Conservation (phyloP, 257 asterid genomes). For the Nicotiana attenuata region DNA sequence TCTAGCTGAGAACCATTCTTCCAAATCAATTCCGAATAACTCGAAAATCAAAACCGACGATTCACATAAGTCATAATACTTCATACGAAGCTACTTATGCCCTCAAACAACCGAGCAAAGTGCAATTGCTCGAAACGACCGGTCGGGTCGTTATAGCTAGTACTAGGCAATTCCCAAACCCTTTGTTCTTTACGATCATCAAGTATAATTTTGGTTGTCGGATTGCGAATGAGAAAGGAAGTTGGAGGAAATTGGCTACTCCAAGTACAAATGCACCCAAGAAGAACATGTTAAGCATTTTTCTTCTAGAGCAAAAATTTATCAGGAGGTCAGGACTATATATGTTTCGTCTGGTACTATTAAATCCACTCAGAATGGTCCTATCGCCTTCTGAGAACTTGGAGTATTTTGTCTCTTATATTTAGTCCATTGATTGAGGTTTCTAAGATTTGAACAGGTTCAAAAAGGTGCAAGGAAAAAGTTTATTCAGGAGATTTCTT, state of each 20-base stretch:
- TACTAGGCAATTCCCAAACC: conserved; percentile 45
- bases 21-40: too few species aligned
- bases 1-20: too few species aligned
- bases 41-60: too few species aligned
- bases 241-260: conserved; percentile 26
- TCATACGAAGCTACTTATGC: too few species aligned
- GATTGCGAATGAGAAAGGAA: conserved; percentile 43
- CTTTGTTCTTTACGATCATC: conserved; percentile 18
- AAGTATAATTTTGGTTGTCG: conserved; percentile 5
- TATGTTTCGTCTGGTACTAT: neutral
- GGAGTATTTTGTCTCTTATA: neutral
- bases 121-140: too few species aligned
- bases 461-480: conserved; percentile 67
- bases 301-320: conserved; percentile 51
- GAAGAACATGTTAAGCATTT: conserved; percentile 45
- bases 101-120: too few species aligned
- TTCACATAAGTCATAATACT: too few species aligned
- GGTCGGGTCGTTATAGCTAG: too few species aligned
- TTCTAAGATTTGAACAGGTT: conserved; percentile 37
- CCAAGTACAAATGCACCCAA: conserved; percentile 34
- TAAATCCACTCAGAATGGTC: too few species aligned
- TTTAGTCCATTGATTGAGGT: conserved; percentile 15
- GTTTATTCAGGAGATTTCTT: conserved; percentile 65
- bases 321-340: conserved; percentile 54
- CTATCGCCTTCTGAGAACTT: too few species aligned